A percentile compares a stretch with the other conserved stretches of the same genome.
Evolutionary conservation across 2,329 filamentous ascomycete species (phyloP).

Genomic region (Monilinia fructicola): DNA sequence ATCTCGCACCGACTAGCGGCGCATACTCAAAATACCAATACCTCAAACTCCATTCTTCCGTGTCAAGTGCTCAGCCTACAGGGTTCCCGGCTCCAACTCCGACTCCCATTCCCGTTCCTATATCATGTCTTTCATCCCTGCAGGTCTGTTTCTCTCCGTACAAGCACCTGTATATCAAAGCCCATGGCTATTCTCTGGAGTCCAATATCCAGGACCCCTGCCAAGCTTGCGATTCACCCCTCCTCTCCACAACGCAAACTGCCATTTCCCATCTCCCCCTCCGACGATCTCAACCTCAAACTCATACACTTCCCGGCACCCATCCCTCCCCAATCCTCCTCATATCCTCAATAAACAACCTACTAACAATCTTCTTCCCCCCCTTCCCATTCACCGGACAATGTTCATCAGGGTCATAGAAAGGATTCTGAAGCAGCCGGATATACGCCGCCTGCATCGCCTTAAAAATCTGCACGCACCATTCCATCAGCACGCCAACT

Average conservation of each 20-base stretch:
- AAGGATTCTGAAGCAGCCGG: constrained; percentile 84
- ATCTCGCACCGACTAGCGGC: neutral
- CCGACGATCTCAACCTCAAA: neutral
- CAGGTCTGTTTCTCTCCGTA: neutral
- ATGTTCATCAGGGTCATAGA: constrained; percentile 87
- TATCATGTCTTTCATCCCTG: neutral
- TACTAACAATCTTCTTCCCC: constrained; percentile 75
- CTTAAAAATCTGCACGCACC: constrained; percentile 66
- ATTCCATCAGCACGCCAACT: neutral
- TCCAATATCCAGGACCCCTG: neutral
- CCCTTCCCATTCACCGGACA: constrained; percentile 55
- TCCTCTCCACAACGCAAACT: neutral
- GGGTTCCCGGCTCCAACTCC: neutral
- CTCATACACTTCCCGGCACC: constrained; percentile 63
- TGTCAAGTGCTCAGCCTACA: neutral
- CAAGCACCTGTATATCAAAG: neutral
- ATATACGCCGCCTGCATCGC: constrained; percentile 94
- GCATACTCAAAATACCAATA: neutral
- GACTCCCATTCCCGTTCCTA: neutral
- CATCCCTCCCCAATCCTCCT: constrained; percentile 82
- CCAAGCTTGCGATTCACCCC: neutral
- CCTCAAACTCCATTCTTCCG: constrained; percentile 3
- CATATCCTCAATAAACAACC: constrained; percentile 77
- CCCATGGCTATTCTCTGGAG: neutral
- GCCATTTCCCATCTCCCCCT: neutral